Evolutionary conservation across 257 asterid genomes (phyloP), one percentile per base, ranked within the genome.

Genomic region (Rehmannia glutinosa): DNA sequence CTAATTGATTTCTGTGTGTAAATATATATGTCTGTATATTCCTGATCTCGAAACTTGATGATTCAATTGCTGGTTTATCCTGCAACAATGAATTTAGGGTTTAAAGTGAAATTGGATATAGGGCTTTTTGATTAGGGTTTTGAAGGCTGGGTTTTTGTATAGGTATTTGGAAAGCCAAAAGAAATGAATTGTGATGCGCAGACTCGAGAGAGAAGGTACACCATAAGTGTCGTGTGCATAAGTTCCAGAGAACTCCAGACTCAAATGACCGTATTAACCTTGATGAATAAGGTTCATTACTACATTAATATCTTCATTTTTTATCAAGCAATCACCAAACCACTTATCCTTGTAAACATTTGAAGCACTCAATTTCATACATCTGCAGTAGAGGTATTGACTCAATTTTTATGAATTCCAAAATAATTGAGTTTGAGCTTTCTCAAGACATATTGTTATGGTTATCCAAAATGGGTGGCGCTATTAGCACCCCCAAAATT

Each of bases 171-270:
- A n/a, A 47, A 64, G 57, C 17, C 24, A 27, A 32, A 27, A 36
- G 3, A n/a, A 68, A 47, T 57, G 61, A 36, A 24, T 43, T 67
- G 53, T 16, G 76, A 62, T 50, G 78, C 73, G 30, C 62, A 64
- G 66, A 56, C 64, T 65, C 73, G 78, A 58, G 73, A 68, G 19
- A 41, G 75, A 75, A 56, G 80, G 83, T 75, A 55, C 75, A 78
- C 77, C 23, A 73, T 70, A 66, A 61, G 35, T 11, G 2, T 38
- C 25, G 78, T 67, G 78, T 41, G 17, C 51, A 6, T n/a, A 1
- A 24, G 69, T 39, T 74, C 63, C 68, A 71, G 75, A 41, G 49
- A 8, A 71, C 15, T 46, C 51, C 5, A 19, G 55, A 11, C n/a
- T 2, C 2, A 25, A 75, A 57, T 70, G 64, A 69, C 79, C 17